A percentile compares a stretch with the other conserved stretches of the same genome.
phyloP scores from a whole-genome alignment of 2,329 filamentous ascomycete genomes.

The Lomentospora prolificans region DNA sequence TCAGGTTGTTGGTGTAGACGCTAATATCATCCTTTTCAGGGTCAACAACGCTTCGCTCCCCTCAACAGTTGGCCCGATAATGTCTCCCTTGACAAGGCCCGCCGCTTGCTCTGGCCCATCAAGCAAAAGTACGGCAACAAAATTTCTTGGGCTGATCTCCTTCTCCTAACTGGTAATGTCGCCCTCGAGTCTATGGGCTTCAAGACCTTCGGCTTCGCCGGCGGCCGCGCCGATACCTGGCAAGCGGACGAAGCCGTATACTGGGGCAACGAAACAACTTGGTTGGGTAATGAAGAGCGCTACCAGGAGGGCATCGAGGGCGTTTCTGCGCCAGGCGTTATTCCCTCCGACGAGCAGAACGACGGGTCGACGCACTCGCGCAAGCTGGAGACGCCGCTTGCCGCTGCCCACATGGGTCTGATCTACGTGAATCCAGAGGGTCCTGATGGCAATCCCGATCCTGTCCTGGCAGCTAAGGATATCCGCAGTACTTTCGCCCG shows the following conservation, averaged over 20 bases:
- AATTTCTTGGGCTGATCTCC: constrained; percentile 70
- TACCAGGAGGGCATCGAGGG: constrained; percentile 29
- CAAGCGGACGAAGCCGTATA: constrained; percentile 68
- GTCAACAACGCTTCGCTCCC: constrained; percentile 71
- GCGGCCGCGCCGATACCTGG: constrained; percentile 62
- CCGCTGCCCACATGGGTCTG: constrained; percentile 58
- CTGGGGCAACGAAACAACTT: constrained; percentile 66
- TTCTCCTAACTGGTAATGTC: constrained; percentile 67
- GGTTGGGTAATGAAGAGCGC: constrained; percentile 64
- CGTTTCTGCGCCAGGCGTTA: not conserved
- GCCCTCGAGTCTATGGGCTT: constrained; percentile 69
- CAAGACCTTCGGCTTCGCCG: constrained; percentile 64
- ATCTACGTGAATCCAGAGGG: constrained; percentile 80
- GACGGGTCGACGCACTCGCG: constrained; percentile 39
- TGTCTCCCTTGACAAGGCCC: constrained; percentile 68
- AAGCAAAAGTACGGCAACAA: constrained; percentile 80
- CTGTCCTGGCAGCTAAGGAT: constrained; percentile 57
- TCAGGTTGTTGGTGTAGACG: too few relatives aligned
- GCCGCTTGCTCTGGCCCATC: constrained; percentile 68
- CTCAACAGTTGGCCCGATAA: constrained; percentile 79
- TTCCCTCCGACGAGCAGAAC: constrained; percentile 27
- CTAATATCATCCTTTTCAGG: too few relatives aligned
- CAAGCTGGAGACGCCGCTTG: constrained; percentile 59
- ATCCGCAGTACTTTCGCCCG: constrained; percentile 66
- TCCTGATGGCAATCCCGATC: constrained; percentile 62